phyloP scores from a whole-genome alignment of 192 early-diverging fungal species.

The Backusella psychrophila region DNA sequence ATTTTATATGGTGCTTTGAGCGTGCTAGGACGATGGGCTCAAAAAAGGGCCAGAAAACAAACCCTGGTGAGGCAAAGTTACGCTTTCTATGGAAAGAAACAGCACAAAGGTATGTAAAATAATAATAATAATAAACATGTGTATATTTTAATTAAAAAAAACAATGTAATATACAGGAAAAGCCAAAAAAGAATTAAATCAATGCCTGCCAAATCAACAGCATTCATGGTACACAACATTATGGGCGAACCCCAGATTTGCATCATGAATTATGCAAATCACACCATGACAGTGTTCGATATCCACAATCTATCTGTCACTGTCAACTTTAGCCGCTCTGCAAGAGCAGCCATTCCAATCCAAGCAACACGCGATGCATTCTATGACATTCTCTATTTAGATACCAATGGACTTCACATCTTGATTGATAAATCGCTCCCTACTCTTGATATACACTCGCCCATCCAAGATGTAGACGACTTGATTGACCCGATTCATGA shows the following conservation, averaged over 20 bases:
- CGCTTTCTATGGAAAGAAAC: not conserved
- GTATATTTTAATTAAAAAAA: not conserved
- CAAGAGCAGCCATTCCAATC: slow-evolving; percentile 5
- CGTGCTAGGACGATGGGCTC: not conserved
- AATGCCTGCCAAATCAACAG: not conserved
- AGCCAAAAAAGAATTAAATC: not conserved
- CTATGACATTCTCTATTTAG: slow-evolving; percentile 6
- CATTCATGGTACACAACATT: slow-evolving; percentile 4
- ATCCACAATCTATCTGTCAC: not conserved
- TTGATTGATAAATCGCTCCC: not conserved
- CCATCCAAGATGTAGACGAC: not conserved
- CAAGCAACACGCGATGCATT: not conserved
- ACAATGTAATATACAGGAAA: not conserved
- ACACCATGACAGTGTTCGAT: not conserved
- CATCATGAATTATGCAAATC: not conserved
- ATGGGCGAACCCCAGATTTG: not conserved
- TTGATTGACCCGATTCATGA: slow-evolving; percentile 3
- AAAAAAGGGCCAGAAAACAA: not conserved
- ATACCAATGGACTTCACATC: not conserved
- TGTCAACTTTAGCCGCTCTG: not conserved
- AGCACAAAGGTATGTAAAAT: not conserved
- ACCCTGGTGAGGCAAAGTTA: not conserved
- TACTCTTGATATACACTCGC: not conserved
- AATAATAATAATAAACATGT: not conserved
- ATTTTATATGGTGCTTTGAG: slow-evolving; percentile 14